Conservation (phyloP, 805 yeast species). For the Scheffersomyces coipomensis region DNA sequence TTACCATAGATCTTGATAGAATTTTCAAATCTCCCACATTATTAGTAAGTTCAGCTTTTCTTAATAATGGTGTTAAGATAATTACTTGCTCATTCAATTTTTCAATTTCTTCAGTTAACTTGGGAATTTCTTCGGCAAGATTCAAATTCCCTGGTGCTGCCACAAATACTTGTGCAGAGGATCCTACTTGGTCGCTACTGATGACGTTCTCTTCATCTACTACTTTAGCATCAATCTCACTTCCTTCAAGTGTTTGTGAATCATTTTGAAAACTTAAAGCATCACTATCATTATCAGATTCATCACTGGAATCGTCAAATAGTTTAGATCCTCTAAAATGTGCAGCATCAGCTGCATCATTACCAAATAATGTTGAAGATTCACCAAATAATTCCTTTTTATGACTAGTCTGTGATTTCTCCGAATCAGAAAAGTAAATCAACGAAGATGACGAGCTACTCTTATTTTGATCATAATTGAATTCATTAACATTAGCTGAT, state of each 20-base stretch:
- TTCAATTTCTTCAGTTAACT: constrained; percentile 56
- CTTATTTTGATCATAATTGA: neutral
- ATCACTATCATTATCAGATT: constrained; percentile 28
- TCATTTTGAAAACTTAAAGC: constrained; percentile 6
- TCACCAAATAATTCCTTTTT: constrained; percentile 21
- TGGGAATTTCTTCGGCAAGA: constrained; percentile 63
- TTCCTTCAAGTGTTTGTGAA: constrained; percentile 1
- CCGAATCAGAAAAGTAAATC: neutral
- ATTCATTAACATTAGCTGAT: neutral
- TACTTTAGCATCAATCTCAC: constrained; percentile 6
- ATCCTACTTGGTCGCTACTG: too few species aligned
- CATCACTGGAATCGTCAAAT: constrained; percentile 21
- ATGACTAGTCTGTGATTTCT: neutral
- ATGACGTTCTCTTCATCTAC: too few species aligned
- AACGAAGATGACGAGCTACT: neutral
- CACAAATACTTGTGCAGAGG: constrained; percentile 1
- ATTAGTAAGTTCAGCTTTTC: constrained; percentile 84
- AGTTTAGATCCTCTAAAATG: constrained; percentile 21
- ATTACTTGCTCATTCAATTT: constrained; percentile 59
- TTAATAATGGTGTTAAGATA: constrained; percentile 64
- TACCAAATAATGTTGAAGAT: constrained; percentile 31
- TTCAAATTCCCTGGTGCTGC: constrained; percentile 72
- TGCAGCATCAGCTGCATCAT: constrained; percentile 7
- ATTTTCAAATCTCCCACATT: constrained; percentile 68
- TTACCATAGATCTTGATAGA: constrained; percentile 61